Percentiles rank a stretch among this genome's conserved stretches.
Evolutionary conservation across 140 eudicot genomes (phyloP).

Genomic region (Cichorium intybus): DNA sequence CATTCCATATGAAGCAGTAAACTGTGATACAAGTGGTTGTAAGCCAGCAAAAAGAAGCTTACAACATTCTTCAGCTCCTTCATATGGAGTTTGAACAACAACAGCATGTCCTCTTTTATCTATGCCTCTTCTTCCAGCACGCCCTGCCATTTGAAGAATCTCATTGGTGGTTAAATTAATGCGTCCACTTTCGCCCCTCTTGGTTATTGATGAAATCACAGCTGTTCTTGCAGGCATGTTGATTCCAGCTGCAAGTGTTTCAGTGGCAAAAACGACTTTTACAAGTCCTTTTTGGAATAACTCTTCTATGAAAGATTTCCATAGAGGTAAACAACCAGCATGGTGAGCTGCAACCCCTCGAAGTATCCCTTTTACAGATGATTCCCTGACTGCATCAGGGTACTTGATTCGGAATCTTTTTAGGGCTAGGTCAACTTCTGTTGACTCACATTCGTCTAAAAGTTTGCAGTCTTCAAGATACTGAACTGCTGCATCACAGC

Average conservation of each 20-base stretch:
- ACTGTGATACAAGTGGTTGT: conserved; percentile 95
- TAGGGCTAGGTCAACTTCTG: conserved; percentile 83
- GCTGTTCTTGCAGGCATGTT: conserved; percentile 99
- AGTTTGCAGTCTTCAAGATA: conserved; percentile 73
- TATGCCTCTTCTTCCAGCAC: conserved; percentile 99
- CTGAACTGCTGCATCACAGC: conserved; percentile 95
- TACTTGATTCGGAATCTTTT: conserved; percentile 73
- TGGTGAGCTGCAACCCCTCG: conserved; percentile 95
- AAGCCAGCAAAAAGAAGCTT: conserved; percentile 86
- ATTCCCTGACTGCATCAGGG: conserved; percentile 92
- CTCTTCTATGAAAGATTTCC: conserved; percentile 97
- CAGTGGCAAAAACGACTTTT: conserved; percentile 96
- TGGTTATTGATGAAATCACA: conserved; percentile 86
- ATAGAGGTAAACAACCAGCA: conserved; percentile 95
- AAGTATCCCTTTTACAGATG: conserved; percentile 82
- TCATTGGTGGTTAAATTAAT: conserved; percentile 70
- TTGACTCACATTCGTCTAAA: conserved; percentile 72
- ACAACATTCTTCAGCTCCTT: conserved; percentile 96
- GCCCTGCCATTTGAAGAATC: conserved; percentile 97
- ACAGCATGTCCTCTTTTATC: conserved; percentile 93
- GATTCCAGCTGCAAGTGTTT: conserved; percentile 98
- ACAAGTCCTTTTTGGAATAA: conserved; percentile 87
- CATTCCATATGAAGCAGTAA: conserved; percentile 98
- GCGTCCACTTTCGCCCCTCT: conserved; percentile 90
- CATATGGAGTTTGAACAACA: conserved; percentile 86